phyloP scores from a whole-genome alignment of 371 early-diverging fungal genomes.

The Cokeromyces recurvatus region DNA sequence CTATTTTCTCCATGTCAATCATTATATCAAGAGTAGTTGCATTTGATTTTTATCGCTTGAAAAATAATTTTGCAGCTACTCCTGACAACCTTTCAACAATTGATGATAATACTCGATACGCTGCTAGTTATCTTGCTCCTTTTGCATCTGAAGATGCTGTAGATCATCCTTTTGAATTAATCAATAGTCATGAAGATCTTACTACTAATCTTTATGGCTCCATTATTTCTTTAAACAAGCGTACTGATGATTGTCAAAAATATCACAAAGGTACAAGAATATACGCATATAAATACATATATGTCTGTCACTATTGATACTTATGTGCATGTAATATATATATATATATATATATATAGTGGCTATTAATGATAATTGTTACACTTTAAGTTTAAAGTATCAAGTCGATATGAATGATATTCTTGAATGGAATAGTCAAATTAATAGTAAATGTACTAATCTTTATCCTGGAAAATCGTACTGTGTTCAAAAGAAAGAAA shows the following conservation, averaged over 20 bases:
- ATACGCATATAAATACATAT: too few species aligned
- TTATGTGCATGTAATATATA: not conserved
- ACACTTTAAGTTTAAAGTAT: slow-evolving; percentile 23
- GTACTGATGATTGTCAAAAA: slow-evolving; percentile 20
- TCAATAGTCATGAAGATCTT: slow-evolving; percentile 25
- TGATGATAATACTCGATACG: too few species aligned
- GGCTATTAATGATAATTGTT: slow-evolving; percentile 29
- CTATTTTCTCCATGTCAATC: not conserved
- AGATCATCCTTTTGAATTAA: slow-evolving; percentile 25
- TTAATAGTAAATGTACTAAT: slow-evolving; percentile 34
- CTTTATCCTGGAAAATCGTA: slow-evolving; percentile 37
- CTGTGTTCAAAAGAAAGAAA: slow-evolving; percentile 22
- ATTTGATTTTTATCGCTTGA: not conserved
- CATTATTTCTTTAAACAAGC: slow-evolving; percentile 10
- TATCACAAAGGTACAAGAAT: slow-evolving; percentile 26
- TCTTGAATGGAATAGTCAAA: slow-evolving; percentile 27
- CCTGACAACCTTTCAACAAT: slow-evolving; percentile 1
- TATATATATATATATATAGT: slow-evolving; percentile 9
- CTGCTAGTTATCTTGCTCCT: slow-evolving; percentile 20
- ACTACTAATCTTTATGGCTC: slow-evolving; percentile 12
- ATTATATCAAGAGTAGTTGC: not conserved
- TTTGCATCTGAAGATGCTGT: slow-evolving; percentile 25
- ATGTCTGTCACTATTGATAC: not conserved
- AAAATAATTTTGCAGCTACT: slow-evolving; percentile 1
- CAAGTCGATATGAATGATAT: slow-evolving; percentile 19